These are phyloP conservation scores for Coniochaeta hoffmannii DNA, from an alignment of 2,329 filamentous ascomycete genomes.

Conservation along the genomic window DNA sequence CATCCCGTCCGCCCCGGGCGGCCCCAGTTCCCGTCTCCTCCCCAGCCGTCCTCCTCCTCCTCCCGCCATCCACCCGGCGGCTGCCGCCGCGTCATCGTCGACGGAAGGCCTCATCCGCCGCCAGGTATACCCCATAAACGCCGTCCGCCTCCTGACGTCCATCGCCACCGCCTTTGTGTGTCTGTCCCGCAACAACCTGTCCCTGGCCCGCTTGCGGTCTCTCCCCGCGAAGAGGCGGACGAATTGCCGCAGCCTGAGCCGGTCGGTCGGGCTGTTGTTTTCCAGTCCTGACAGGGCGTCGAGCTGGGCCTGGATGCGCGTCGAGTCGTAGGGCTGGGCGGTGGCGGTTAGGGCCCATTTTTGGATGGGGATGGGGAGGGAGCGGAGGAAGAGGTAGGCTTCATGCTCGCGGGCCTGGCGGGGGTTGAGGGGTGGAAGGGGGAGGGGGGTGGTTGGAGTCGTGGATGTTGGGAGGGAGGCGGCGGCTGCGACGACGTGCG, in stretches of 20 bases:
- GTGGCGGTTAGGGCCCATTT: constrained; percentile 37
- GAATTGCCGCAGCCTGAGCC: constrained; percentile 40
- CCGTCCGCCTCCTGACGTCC: constrained; percentile 70
- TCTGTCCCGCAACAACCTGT: constrained; percentile 73
- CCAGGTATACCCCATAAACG: constrained; percentile 89
- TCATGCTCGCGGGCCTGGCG: background rate
- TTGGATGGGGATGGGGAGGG: constrained; percentile 33
- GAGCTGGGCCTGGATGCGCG: constrained; percentile 39
- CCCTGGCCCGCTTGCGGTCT: constrained; percentile 73
- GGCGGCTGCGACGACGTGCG: background rate
- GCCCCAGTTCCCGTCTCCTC: background rate
- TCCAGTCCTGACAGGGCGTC: constrained; percentile 28
- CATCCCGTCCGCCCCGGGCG: background rate
- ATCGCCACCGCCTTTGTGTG: constrained; percentile 60
- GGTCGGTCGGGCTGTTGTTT: constrained; percentile 27
- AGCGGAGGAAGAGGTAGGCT: constrained; percentile 20
- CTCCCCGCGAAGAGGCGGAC: constrained; percentile 47
- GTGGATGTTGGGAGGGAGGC: background rate
- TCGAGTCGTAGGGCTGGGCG: constrained; percentile 38
- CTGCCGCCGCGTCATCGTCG: background rate
- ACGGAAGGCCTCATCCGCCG: constrained; percentile 35
- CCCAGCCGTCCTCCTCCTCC: background rate
- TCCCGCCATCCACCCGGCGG: background rate
- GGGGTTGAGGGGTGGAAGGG: background rate
- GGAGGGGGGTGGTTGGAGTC: background rate